These are phyloP conservation scores for Pseudocercospora cruenta DNA, from an alignment of 2,329 filamentous ascomycete genomes.

Conservation along the genomic window DNA sequence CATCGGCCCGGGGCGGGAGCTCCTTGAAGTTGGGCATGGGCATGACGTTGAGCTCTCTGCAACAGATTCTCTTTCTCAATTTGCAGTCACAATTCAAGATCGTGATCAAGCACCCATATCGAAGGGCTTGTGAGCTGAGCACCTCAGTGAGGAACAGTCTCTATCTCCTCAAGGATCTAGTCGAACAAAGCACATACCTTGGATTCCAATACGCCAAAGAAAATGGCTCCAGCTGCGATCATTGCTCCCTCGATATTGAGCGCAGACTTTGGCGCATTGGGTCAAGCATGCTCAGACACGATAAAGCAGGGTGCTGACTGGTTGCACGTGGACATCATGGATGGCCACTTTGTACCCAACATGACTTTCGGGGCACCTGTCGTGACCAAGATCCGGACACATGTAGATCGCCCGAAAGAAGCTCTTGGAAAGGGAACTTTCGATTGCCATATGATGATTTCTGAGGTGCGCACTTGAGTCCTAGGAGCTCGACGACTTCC, in stretches of 20 bases:
- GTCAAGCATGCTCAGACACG: constrained; percentile 81
- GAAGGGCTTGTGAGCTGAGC: neutral
- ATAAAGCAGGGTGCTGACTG: constrained; percentile 88
- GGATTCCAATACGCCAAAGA: constrained; percentile 22
- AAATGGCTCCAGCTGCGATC: constrained; percentile 87
- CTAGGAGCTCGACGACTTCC: neutral
- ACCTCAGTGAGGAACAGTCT: neutral
- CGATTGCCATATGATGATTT: constrained; percentile 99
- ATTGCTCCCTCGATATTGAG: constrained; percentile 98
- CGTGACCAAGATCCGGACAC: constrained; percentile 86
- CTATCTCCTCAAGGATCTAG: neutral
- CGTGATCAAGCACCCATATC: too few species aligned
- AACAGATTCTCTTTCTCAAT: too few species aligned
- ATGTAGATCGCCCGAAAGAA: constrained; percentile 74
- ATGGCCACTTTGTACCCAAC: constrained; percentile 98
- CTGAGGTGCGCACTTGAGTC: constrained; percentile 67
- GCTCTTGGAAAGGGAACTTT: constrained; percentile 85
- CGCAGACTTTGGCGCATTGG: constrained; percentile 89
- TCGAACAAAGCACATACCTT: neutral
- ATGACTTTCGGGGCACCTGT: constrained; percentile 96
- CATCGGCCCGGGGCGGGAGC: neutral
- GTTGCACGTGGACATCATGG: constrained; percentile 97
- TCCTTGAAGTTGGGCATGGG: neutral
- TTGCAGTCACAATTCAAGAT: neutral
- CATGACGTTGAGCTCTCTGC: neutral